Evolutionary conservation across 2,329 filamentous ascomycete genomes (phyloP).

Genomic region (Penicillium occitanis): DNA sequence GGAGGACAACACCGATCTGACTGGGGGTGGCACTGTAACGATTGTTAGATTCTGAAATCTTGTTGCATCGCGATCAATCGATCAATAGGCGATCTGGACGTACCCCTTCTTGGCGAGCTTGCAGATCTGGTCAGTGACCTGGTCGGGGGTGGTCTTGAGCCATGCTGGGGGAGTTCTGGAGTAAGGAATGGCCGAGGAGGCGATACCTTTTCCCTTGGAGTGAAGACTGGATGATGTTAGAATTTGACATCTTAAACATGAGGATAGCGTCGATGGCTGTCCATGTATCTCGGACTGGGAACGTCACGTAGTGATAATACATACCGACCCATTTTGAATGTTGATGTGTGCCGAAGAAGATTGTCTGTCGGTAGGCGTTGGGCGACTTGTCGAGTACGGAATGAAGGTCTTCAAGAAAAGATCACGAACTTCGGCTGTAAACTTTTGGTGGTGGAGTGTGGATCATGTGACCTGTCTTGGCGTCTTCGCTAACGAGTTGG

Average conservation of each 20-base stretch:
- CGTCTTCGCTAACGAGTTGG: constrained; percentile 17
- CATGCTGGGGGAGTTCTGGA: constrained; percentile 88
- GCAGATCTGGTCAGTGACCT: constrained; percentile 88
- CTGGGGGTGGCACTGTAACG: constrained; percentile 76
- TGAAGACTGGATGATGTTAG: constrained; percentile 66
- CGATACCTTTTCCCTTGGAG: constrained; percentile 99
- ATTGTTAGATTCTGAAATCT: background rate
- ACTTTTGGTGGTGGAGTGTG: constrained; percentile 21
- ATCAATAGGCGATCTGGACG: constrained; percentile 44
- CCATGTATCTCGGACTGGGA: background rate
- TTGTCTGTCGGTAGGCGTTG: constrained; percentile 21
- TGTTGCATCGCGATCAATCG: constrained; percentile 83
- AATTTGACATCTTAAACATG: constrained; percentile 47
- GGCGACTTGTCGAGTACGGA: constrained; percentile 22
- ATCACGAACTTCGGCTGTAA: constrained; percentile 7
- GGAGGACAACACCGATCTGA: constrained; percentile 97
- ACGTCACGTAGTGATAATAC: background rate
- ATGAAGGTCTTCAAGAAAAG: background rate
- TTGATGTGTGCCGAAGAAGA: constrained; percentile 17
- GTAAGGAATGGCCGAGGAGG: constrained; percentile 92
- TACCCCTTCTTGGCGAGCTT: constrained; percentile 23
- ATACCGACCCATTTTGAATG: constrained; percentile 27
- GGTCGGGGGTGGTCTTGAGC: constrained; percentile 98
- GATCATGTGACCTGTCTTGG: constrained; percentile 23
- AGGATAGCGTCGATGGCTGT: background rate